Conservation (phyloP, 2,329 filamentous ascomycete genomes). For the Colletotrichum filicis region DNA sequence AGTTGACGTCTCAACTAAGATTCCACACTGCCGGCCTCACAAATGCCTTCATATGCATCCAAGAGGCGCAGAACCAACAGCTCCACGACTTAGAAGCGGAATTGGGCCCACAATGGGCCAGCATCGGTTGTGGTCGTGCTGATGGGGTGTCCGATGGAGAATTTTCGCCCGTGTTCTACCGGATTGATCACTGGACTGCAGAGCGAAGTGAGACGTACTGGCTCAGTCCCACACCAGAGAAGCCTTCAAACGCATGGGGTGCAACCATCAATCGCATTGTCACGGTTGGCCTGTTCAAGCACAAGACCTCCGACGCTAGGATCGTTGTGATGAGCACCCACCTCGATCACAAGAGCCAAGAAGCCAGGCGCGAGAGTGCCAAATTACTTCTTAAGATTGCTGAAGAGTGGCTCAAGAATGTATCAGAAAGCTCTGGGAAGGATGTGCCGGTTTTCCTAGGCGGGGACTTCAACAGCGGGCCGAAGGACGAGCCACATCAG, state of each 20-base stretch:
- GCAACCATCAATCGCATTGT: constrained; percentile 68
- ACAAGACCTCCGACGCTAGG: constrained; percentile 56
- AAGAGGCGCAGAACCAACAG: constrained; percentile 74
- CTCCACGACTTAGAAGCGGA: constrained; percentile 66
- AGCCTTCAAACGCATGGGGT: constrained; percentile 78
- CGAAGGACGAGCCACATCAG: constrained; percentile 67
- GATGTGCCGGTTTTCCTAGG: constrained; percentile 65
- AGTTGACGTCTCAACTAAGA: constrained; percentile 64
- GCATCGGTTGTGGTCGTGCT: constrained; percentile 74
- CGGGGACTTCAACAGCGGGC: constrained; percentile 77
- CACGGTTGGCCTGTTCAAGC: constrained; percentile 69
- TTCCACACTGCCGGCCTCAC: constrained; percentile 62
- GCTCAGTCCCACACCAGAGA: constrained; percentile 78
- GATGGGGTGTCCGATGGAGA: constrained; percentile 75
- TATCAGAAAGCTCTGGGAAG: fast-evolving
- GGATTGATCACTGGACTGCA: constrained; percentile 67
- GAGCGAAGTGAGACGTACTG: constrained; percentile 73
- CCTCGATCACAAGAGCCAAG: constrained; percentile 69
- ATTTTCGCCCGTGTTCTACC: constrained; percentile 84
- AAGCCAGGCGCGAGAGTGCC: constrained; percentile 67
- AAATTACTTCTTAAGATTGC: constrained; percentile 66
- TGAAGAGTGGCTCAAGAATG: constrained; percentile 43
- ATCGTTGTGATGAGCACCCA: constrained; percentile 75
- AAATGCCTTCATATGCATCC: constrained; percentile 71
- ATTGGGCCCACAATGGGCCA: constrained; percentile 66